Base-by-base conservation (phyloP, 805 yeast species). In the Hanseniaspora valbyensis region DNA sequence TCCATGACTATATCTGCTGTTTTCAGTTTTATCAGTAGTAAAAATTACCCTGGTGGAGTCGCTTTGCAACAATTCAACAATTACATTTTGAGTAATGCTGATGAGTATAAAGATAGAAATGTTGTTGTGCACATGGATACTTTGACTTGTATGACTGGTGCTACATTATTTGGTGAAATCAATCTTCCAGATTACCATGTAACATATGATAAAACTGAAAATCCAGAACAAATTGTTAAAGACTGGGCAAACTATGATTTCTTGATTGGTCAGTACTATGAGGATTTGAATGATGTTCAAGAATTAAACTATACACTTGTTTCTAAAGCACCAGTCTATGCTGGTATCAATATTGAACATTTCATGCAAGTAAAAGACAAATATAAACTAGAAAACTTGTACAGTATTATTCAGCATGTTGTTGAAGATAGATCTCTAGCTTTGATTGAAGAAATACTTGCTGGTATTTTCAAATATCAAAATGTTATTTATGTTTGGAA, bases 41-140 rank as follows among this genome's bases (percentile, higher is more conserved):
- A 69, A 62, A 90, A 90, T 63, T 90, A 90, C 61, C 95, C 96
- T 2, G 96, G 96, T 12, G 96, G 96, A 0, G 71, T 66, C 1
- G 95, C 95, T 0, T 65, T 88, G 30, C 54, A 60, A 14, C 59
- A 59, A 21, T 71, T 83, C 52, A 83, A 86, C 58, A 57, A 68
- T 9, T 61, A 68, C 38, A 57, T 75, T 24, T 46, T 66, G 8
- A 46, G 54, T 4, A 16, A 30, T 10, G 19, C 46, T 12, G 26
- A 24, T 19, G 24, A 30, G 19, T 45, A 38, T 29, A 24, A 29
- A 25, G 29, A 39, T 22, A 18, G 33, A 14, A 58, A 59, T 24
- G 58, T 60, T 24, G 53, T 62, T 3, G 77, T 89, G 9, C 95
- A 89, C 63, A 66, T 86, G 67, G 94, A 84, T 58, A 80, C 81